Percentiles rank a stretch among this genome's conserved stretches.
phyloP scores from a whole-genome alignment of 768 basidiomycete species.

The Naganishia onofrii region DNA sequence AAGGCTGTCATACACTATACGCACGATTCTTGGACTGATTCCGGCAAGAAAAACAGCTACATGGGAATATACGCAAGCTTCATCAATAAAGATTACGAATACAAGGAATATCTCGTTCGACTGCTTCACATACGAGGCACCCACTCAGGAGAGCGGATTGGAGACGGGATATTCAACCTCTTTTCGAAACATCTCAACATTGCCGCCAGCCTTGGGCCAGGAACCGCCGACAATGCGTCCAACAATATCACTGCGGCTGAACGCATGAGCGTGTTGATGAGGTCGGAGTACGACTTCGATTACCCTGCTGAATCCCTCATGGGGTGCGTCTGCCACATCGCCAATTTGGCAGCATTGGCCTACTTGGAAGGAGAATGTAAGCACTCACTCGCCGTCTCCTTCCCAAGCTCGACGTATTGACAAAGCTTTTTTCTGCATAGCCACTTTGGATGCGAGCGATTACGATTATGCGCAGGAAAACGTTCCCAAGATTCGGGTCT shows the following conservation, averaged over 20 bases:
- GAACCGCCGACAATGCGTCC: slow-evolving; percentile 8
- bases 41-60: slow-evolving; percentile 6
- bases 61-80: not conserved
- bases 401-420: too few species aligned
- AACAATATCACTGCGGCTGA: not conserved
- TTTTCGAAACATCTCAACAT: not conserved
- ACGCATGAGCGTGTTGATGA: not conserved
- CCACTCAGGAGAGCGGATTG: not conserved
- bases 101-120: not conserved
- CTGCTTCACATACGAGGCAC: slow-evolving; percentile 1
- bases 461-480: not conserved
- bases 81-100: not conserved
- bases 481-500: not conserved
- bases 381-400: not conserved
- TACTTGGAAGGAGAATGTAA: not conserved
- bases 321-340: slow-evolving; percentile 1
- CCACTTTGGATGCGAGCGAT: not conserved
- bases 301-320: not conserved
- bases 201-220: not conserved
- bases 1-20: not conserved
- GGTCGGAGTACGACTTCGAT: not conserved
- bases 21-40: slow-evolving; percentile 8
- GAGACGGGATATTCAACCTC: not conserved
- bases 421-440: not conserved
- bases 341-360: not conserved